A percentile compares a stretch with the other conserved stretches of the same genome.
phyloP scores from a whole-genome alignment of 495 filamentous ascomycete genomes.

The Daldinia childiae region DNA sequence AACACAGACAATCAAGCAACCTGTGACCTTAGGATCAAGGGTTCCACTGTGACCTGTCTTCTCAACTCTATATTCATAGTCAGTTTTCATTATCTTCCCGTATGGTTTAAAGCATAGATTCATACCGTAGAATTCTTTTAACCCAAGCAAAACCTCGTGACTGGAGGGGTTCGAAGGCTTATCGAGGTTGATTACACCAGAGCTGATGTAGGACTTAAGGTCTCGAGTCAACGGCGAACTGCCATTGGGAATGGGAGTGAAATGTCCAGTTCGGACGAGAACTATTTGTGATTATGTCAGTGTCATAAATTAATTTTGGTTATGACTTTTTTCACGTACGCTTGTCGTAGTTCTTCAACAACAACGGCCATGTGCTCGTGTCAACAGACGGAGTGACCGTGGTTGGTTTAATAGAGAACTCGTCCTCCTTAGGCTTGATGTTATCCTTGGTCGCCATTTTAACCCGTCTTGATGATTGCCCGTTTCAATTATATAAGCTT shows the following conservation, averaged over 20 bases:
- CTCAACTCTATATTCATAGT: constrained; percentile 70
- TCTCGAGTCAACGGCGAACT: constrained; percentile 88
- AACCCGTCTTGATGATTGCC: constrained; percentile 33
- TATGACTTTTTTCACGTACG: constrained; percentile 36
- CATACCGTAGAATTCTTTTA: constrained; percentile 91
- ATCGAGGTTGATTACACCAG: constrained; percentile 97
- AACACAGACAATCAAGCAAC: constrained; percentile 94
- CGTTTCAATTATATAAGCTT: constrained; percentile 11
- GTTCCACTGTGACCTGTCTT: constrained; percentile 98
- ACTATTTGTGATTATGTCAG: constrained; percentile 59
- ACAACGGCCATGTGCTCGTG: constrained; percentile 84
- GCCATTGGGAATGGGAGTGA: constrained; percentile 91
- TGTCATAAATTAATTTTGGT: neutral
- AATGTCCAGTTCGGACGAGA: constrained; percentile 87
- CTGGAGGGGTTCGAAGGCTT: constrained; percentile 98
- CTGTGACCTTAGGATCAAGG: constrained; percentile 80
- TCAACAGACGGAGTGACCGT: constrained; percentile 73
- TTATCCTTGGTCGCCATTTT: constrained; percentile 68
- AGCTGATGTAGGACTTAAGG: constrained; percentile 92
- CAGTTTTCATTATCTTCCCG: constrained; percentile 25
- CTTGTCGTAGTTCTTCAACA: constrained; percentile 92
- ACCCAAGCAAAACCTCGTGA: constrained; percentile 98
- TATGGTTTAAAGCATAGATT: neutral
- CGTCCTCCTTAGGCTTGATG: constrained; percentile 70
- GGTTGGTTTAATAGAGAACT: constrained; percentile 90